Evolutionary conservation across 192 early-diverging fungal genomes (phyloP).

Genomic region (Coemansia sp.): DNA sequence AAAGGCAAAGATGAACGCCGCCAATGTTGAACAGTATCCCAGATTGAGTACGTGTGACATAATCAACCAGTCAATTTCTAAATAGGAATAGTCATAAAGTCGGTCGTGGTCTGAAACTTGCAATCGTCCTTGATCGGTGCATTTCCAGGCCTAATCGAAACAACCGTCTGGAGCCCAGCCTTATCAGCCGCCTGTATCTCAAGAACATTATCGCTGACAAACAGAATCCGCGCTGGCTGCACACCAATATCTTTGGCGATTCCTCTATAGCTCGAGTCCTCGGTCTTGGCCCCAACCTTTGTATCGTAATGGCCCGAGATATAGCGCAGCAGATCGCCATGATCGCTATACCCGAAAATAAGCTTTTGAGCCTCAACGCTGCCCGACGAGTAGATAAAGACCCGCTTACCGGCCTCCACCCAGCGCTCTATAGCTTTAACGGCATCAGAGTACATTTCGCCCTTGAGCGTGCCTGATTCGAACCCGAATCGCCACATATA

Average conservation of each 20-base stretch:
- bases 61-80: background rate
- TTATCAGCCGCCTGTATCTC: constrained; percentile 79
- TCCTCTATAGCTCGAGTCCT: constrained; percentile 67
- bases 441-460: constrained; percentile 88
- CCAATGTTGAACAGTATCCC: background rate
- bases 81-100: constrained; percentile 39
- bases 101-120: constrained; percentile 9
- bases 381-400: constrained; percentile 98
- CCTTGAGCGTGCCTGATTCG: constrained; percentile 71
- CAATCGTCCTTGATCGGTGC: constrained; percentile 17
- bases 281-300: constrained; percentile 79
- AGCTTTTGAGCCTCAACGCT: constrained; percentile 94
- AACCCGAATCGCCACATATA: constrained; percentile 95
- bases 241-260: constrained; percentile 74
- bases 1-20: background rate
- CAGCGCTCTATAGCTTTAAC: constrained; percentile 76
- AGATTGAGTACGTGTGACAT: background rate
- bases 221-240: constrained; percentile 65
- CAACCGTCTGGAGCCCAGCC: constrained; percentile 71
- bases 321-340: constrained; percentile 76
- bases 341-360: constrained; percentile 81
- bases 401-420: constrained; percentile 61
- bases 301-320: constrained; percentile 95
- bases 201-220: constrained; percentile 90
- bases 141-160: constrained; percentile 82